Evolutionary conservation across 805 yeast genomes (phyloP).

Genomic region (Scheffersomyces lignosus): DNA sequence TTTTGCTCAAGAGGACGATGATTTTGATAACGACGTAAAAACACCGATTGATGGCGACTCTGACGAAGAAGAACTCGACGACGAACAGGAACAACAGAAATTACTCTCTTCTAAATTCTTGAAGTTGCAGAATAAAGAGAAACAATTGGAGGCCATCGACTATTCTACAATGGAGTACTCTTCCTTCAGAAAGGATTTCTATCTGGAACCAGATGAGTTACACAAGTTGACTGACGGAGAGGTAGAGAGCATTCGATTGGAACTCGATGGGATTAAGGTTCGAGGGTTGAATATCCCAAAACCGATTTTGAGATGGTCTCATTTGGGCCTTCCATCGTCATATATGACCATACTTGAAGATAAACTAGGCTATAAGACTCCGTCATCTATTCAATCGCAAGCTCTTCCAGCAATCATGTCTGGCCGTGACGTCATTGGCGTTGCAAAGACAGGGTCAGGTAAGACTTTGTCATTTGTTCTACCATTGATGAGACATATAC

Average conservation of each 20-base stretch:
- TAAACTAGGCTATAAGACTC: constrained; percentile 52
- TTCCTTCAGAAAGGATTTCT: constrained; percentile 62
- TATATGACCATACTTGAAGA: constrained; percentile 53
- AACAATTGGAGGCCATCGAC: constrained; percentile 50
- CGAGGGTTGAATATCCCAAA: constrained; percentile 56
- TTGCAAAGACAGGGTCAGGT: constrained; percentile 97
- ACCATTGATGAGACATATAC: constrained; percentile 82
- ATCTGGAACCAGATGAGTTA: constrained; percentile 58
- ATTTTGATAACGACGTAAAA: constrained; percentile 7
- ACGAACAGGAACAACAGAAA: constrained; percentile 32
- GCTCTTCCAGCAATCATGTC: constrained; percentile 88
- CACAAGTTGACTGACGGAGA: constrained; percentile 51
- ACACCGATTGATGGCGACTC: constrained; percentile 9
- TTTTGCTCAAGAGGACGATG: constrained; percentile 13
- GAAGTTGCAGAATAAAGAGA: constrained; percentile 47
- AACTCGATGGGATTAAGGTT: constrained; percentile 64
- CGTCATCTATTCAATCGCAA: constrained; percentile 89
- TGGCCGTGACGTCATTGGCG: constrained; percentile 88
- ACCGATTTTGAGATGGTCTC: constrained; percentile 79
- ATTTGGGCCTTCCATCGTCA: constrained; percentile 70
- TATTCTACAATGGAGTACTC: constrained; percentile 46
- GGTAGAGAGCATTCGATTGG: constrained; percentile 51
- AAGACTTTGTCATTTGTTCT: constrained; percentile 86
- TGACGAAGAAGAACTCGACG: constrained; percentile 33
- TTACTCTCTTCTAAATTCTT: constrained; percentile 37